Conservation (phyloP, 2,329 filamentous ascomycete genomes). For the Hysterium pulicare region DNA sequence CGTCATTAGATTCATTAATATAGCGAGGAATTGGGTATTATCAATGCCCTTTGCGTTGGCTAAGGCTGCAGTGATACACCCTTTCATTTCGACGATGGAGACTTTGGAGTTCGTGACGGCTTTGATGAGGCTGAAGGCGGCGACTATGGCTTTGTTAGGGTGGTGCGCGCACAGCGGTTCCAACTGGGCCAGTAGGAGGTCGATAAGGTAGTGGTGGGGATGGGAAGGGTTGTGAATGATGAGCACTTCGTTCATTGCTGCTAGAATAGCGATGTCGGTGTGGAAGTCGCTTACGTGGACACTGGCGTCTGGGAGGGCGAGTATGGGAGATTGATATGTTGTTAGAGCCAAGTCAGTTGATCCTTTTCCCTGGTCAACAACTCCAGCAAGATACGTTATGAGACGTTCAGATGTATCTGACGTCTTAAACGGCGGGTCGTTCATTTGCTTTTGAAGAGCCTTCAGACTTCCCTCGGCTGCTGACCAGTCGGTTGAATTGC, state of each 20-base stretch:
- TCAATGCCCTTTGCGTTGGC: conserved; percentile 63
- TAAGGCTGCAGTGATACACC: conserved; percentile 71
- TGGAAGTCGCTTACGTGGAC: conserved; percentile 20
- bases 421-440: conserved; percentile 42
- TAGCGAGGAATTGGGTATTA: conserved; percentile 77
- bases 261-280: conserved; percentile 45
- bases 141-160: conserved; percentile 70
- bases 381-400: conserved; percentile 68
- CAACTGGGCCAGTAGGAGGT: conserved; percentile 62
- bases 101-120: conserved; percentile 61
- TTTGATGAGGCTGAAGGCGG: conserved; percentile 72
- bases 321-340: conserved; percentile 61
- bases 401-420: conserved; percentile 50
- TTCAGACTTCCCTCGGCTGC: conserved; percentile 30
- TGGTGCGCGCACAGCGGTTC: conserved; percentile 66
- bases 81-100: conserved; percentile 74
- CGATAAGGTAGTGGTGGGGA: conserved; percentile 51
- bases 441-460: conserved; percentile 23
- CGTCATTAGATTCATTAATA: conserved; percentile 83
- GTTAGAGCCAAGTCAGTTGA: conserved; percentile 65
- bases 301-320: conserved; percentile 48
- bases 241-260: conserved; percentile 47
- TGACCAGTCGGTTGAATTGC: conserved; percentile 68
- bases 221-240: conserved; percentile 42
- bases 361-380: conserved; percentile 74